Evolutionary conservation across 768 basidiomycete genomes (phyloP).

Genomic region (Pleurotus giganteus): DNA sequence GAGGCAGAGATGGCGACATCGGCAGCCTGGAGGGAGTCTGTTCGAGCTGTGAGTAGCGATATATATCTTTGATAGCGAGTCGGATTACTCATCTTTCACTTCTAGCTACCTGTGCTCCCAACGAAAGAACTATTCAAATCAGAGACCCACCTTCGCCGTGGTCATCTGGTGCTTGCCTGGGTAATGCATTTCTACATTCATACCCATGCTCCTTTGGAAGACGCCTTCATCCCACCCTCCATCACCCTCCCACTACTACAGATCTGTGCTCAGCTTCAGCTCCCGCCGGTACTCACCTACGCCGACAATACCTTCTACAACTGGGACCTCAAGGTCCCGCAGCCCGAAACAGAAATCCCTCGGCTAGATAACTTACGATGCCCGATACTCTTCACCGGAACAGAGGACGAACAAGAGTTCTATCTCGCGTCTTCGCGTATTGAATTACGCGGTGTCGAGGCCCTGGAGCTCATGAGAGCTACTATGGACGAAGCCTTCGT

Average conservation of each 20-base stretch:
- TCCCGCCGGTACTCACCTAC: slow-evolving; percentile 91
- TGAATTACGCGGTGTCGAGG: slow-evolving; percentile 85
- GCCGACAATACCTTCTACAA: slow-evolving; percentile 94
- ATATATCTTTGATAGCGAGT: neutral
- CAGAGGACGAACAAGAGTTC: slow-evolving; percentile 85
- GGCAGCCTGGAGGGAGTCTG: slow-evolving; percentile 49
- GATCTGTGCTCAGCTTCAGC: slow-evolving; percentile 65
- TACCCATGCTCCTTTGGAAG: slow-evolving; percentile 45
- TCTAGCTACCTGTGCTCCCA: slow-evolving; percentile 55
- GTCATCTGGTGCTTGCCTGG: slow-evolving; percentile 75
- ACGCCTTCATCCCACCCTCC: slow-evolving; percentile 67
- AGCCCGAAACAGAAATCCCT: slow-evolving; percentile 31
- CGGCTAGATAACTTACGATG: slow-evolving; percentile 62
- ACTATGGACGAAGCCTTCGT: slow-evolving; percentile 93
- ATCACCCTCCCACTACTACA: slow-evolving; percentile 78
- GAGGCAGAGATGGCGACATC: slow-evolving; percentile 40
- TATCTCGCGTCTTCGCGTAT: slow-evolving; percentile 88
- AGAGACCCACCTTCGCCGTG: slow-evolving; percentile 64
- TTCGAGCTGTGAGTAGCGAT: slow-evolving; percentile 43
- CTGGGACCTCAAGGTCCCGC: slow-evolving; percentile 50
- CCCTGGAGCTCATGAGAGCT: slow-evolving; percentile 80
- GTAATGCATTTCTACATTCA: slow-evolving; percentile 83
- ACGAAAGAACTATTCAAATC: slow-evolving; percentile 44
- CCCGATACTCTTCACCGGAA: slow-evolving; percentile 74
- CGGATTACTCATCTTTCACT: slow-evolving; percentile 9